Evolutionary conservation across 176 grass and related monocot species (phyloP).

Genomic region (Carex pumila): DNA sequence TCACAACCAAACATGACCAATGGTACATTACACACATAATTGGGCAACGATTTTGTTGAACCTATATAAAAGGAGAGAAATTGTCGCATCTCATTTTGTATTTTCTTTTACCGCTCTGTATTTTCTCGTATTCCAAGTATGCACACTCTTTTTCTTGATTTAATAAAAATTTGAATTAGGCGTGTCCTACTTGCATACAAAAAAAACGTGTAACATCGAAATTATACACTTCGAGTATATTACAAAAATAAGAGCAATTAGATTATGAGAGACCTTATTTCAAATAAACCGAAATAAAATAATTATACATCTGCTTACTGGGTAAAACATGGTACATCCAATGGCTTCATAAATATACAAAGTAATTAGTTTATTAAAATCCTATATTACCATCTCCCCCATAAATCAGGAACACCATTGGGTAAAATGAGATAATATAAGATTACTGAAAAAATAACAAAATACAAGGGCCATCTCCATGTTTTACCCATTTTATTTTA

Average conservation of each 20-base stretch:
- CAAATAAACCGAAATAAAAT: conserved; percentile 2
- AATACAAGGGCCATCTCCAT: background rate
- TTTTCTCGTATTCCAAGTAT: too few relatives aligned
- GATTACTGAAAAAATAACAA: conserved; percentile 7
- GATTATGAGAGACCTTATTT: background rate
- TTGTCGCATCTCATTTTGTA: too few relatives aligned
- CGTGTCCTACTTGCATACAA: background rate
- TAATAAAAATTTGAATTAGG: too few relatives aligned
- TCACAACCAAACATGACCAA: too few relatives aligned
- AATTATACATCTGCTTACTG: background rate
- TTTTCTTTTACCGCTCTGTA: too few relatives aligned
- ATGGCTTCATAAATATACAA: background rate
- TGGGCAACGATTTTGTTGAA: too few relatives aligned
- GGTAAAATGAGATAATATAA: background rate
- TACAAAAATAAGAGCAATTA: background rate
- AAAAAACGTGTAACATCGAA: background rate
- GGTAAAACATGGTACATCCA: conserved; percentile 5
- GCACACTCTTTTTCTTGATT: too few relatives aligned
- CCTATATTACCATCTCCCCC: background rate
- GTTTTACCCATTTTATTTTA: background rate
- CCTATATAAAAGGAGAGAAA: too few relatives aligned
- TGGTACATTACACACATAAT: too few relatives aligned
- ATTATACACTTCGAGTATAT: background rate
- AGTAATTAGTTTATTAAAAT: background rate
- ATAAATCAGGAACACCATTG: background rate